Evolutionary conservation across 805 yeast genomes (phyloP), one percentile per base, ranked within the genome.

Genomic region (Saccharomycopsis fibuligera): DNA sequence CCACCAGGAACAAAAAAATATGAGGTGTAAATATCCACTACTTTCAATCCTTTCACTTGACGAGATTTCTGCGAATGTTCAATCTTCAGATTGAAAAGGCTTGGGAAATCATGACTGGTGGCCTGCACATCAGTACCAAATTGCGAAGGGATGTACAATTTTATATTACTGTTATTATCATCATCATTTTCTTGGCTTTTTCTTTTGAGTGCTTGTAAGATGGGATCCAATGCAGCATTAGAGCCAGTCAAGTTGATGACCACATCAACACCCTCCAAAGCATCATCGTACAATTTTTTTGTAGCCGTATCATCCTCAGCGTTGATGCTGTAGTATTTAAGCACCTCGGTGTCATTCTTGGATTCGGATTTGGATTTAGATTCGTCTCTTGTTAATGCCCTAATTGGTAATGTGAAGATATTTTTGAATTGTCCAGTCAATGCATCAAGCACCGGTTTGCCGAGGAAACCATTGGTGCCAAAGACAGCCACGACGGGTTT

Each of bases 391-490:
- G 83, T 70, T 48, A 79, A 54, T 0, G 75, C 78, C 52, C 68
- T 69, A 48, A 81, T 62, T 25, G 86, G 86, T 1, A 63, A 43
- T 54, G 68, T 62, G 52, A 73, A 72, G 49, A 62, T 62, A 17
- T 66, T 58, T 56, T 78, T 77, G 5, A 62, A 56, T 21, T 70
- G 60, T 2, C 73, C 65, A n/a, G 70, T 56, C 41, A 80, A 62
- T 6, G 79, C 78, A 1, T 63, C 65, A 19, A 76, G 48, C 31
- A 68, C 61, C 38, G 78, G 75, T 53, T 65, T 62, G 38, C 81
- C 84, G 35, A 81, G 62, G 54, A 61, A 53, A 23, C 87, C 86
- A 52, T 70, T 65, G 43, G 71, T 56, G 30, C 86, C 85, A 49
- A 74, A 57, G 45, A 81, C 59, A 35, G 83, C 84, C 47, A 81